phyloP scores from a whole-genome alignment of 176 grass and related monocot genomes.

The Eleusine coracana region DNA sequence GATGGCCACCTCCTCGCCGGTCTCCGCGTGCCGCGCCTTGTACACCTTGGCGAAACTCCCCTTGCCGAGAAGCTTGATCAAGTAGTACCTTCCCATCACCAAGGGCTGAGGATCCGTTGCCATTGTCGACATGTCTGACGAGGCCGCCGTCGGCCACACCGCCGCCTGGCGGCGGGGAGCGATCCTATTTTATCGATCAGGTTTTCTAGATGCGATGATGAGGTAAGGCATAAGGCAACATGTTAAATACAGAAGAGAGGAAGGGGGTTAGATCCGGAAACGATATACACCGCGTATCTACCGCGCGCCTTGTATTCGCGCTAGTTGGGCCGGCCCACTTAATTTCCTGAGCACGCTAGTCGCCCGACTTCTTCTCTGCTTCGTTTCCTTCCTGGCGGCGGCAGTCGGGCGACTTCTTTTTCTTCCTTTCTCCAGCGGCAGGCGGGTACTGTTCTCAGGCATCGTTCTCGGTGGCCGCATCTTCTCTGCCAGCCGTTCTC shows the following conservation, averaged over 20 bases:
- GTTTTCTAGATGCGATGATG: not conserved
- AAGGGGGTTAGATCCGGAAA: no score
- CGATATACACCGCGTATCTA: no score
- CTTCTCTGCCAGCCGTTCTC: no score
- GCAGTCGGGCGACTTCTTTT: no score
- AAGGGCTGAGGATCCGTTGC: not conserved
- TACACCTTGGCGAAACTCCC: constrained; percentile 78
- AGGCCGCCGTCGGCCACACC: not conserved
- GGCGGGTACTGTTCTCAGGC: no score
- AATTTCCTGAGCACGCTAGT: no score
- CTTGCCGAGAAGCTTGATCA: constrained; percentile 56
- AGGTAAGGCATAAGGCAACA: not conserved
- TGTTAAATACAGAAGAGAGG: not conserved
- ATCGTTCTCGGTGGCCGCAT: no score
- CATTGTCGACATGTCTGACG: not conserved
- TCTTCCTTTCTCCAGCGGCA: no score
- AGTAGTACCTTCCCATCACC: constrained; percentile 48
- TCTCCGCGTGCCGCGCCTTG: constrained; percentile 23
- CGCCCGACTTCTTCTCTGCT: no score
- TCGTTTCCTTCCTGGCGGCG: no score
- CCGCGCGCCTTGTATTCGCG: no score
- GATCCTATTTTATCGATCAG: not conserved
- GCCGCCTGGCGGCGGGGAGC: not conserved
- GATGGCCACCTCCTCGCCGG: constrained; percentile 57
- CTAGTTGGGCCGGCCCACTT: no score